A percentile compares a stretch with the other conserved stretches of the same genome.
Evolutionary conservation across 192 early-diverging fungal genomes (phyloP).

Genomic region (Coemansia sp.): DNA sequence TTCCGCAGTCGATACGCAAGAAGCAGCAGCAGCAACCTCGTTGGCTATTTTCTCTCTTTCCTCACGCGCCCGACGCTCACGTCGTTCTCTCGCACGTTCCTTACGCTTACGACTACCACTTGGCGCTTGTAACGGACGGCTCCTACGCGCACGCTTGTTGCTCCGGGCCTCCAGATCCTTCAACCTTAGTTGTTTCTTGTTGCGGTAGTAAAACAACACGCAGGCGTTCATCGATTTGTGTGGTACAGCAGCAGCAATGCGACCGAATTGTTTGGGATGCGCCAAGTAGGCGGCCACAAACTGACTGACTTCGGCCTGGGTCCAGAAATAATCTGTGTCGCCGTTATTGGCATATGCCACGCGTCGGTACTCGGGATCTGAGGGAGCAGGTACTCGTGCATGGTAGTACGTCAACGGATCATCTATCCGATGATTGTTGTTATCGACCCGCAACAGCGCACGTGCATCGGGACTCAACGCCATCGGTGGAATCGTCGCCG

Average conservation of each 20-base stretch:
- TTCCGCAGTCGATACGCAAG: conserved; percentile 13
- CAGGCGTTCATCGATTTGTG: conserved; percentile 70
- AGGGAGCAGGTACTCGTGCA: conserved; percentile 38
- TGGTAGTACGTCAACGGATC: conserved; percentile 67
- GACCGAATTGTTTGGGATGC: conserved; percentile 76
- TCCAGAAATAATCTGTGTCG: conserved; percentile 65
- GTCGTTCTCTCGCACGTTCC: conserved; percentile 41
- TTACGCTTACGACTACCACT: conserved; percentile 44
- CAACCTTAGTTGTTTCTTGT: conserved; percentile 71
- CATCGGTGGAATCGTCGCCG: conserved; percentile 74
- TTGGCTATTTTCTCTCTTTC: conserved; percentile 34
- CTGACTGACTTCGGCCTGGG: conserved; percentile 60
- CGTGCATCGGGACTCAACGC: conserved; percentile 62
- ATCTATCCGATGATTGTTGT: conserved; percentile 59
- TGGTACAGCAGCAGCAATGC: conserved; percentile 63
- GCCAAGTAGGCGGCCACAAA: conserved; percentile 68
- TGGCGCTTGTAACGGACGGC: conserved; percentile 32
- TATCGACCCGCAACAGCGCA: conserved; percentile 57
- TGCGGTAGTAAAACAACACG: conserved; percentile 76
- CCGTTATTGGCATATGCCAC: conserved; percentile 46
- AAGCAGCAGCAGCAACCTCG: conserved; percentile 39
- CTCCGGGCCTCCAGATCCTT: conserved; percentile 61
- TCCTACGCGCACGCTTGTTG: conserved; percentile 38
- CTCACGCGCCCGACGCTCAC: conserved; percentile 33
- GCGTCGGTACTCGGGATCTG: conserved; percentile 15